Percentiles rank a stretch among this genome's conserved stretches.
Evolutionary conservation across 768 basidiomycete genomes (phyloP).

Genomic region (Rhizopogon vesiculosus): DNA sequence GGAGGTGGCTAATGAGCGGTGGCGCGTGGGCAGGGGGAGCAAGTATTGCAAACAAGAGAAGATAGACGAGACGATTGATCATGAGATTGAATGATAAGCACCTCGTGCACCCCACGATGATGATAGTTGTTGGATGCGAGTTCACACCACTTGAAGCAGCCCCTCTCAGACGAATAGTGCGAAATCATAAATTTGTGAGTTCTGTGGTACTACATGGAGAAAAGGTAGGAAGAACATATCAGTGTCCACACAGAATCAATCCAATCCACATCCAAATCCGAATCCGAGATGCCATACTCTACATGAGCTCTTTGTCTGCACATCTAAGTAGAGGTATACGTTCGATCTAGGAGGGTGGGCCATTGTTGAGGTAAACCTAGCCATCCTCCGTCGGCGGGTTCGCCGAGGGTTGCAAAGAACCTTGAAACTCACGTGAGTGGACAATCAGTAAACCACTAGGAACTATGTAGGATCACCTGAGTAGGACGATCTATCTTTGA

Average conservation of each 20-base stretch:
- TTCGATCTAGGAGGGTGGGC: conserved; percentile 19
- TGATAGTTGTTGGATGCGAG: conserved; percentile 27
- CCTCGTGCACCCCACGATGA: too few species aligned
- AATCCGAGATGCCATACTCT: background rate
- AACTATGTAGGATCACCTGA: too few species aligned
- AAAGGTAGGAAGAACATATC: conserved; percentile 8
- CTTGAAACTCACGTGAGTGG: too few species aligned
- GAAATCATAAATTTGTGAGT: background rate
- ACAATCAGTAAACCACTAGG: too few species aligned
- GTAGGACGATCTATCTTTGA: too few species aligned
- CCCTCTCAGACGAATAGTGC: too few species aligned
- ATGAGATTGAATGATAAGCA: conserved; percentile 3
- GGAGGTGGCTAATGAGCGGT: conserved; percentile 74
- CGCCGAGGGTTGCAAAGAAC: too few species aligned
- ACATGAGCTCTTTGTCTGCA: background rate
- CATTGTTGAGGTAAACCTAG: conserved; percentile 66
- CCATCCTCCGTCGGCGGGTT: conserved; percentile 69
- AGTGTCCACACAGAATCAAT: background rate
- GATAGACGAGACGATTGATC: background rate
- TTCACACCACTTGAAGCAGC: conserved; percentile 42
- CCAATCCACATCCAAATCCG: too few species aligned
- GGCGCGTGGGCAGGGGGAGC: conserved; percentile 63
- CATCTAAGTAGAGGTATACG: background rate
- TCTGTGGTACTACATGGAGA: background rate
- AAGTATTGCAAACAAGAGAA: conserved; percentile 13